Conservation (phyloP, 352 stramenopile species). For the Elongisporangium prolatum region DNA sequence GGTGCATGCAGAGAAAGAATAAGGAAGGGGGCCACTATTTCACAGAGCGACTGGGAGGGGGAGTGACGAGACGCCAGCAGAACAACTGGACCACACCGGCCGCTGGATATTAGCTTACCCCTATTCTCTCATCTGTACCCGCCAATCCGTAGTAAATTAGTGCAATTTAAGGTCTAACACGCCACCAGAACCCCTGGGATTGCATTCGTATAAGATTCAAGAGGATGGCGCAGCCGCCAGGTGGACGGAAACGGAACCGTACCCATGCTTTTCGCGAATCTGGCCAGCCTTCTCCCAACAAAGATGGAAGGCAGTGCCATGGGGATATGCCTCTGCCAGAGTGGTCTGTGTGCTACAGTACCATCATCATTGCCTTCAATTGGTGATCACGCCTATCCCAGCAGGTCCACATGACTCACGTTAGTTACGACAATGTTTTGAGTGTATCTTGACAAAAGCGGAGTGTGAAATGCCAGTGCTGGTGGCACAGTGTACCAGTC, state of each 20-base stretch:
- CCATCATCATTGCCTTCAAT: too few species aligned
- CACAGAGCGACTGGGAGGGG: background rate
- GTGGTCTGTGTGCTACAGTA: too few species aligned
- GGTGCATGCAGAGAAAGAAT: background rate
- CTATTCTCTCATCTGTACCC: background rate
- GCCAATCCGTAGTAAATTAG: background rate
- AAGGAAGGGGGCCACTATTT: background rate
- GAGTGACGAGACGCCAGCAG: background rate
- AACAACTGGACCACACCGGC: background rate
- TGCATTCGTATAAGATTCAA: background rate
- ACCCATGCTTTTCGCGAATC: background rate
- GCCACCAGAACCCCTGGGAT: background rate
- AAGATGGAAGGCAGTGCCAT: background rate
- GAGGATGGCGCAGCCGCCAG: background rate
- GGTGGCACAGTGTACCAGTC: background rate
- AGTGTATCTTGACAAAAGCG: background rate
- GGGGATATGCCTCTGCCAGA: background rate
- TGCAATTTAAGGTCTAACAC: background rate
- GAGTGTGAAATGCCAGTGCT: background rate
- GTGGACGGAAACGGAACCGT: background rate
- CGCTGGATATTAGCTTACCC: background rate
- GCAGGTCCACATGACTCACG: background rate
- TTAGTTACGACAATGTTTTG: background rate
- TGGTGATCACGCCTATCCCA: too few species aligned
- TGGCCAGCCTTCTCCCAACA: background rate